These are phyloP conservation scores for Saccharomyces hybrid DNA, from an alignment of 1,139 yeast species.

Conservation along the genomic window DNA sequence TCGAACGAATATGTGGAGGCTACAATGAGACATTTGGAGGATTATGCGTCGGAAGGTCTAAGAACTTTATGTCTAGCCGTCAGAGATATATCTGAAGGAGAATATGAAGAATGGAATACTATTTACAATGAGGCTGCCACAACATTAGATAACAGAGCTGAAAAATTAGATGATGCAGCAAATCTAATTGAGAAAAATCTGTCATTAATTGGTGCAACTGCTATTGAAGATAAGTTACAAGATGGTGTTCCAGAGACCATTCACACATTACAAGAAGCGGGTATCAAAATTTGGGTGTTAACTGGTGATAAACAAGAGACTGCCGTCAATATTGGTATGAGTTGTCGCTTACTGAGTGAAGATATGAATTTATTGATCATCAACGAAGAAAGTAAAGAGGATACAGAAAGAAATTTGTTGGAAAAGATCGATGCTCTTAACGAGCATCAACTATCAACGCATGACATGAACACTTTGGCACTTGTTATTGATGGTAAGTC, in stretches of 20 bases:
- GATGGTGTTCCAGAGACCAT: conserved; percentile 99
- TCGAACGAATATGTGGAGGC: conserved; percentile 73
- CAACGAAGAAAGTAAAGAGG: conserved; percentile 77
- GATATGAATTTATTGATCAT: conserved; percentile 91
- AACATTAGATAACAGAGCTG: conserved; percentile 65
- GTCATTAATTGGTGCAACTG: conserved; percentile 89
- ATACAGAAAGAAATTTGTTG: conserved; percentile 59
- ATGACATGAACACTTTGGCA: conserved; percentile 77
- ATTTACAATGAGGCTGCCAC: conserved; percentile 75
- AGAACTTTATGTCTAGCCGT: conserved; percentile 91
- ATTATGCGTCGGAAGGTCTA: conserved; percentile 93
- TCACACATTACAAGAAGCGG: conserved; percentile 89
- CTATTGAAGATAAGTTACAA: conserved; percentile 94
- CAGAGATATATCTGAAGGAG: conserved; percentile 71
- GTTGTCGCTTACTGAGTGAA: conserved; percentile 86
- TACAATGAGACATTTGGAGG: conserved; percentile 84
- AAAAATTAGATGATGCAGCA: conserved; percentile 73
- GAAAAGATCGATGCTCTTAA: conserved; percentile 73
- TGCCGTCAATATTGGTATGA: conserved; percentile 98
- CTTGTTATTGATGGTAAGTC: conserved; percentile 92
- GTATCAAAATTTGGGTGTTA: conserved; percentile 93
- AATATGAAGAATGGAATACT: conserved; percentile 57
- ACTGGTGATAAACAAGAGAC: conserved; percentile 99
- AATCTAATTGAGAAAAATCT: conserved; percentile 77
- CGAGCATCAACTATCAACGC: conserved; percentile 55